These are phyloP conservation scores for Flaveria brownii DNA, from an alignment of 129 eudicot species.

Conservation along the genomic window DNA sequence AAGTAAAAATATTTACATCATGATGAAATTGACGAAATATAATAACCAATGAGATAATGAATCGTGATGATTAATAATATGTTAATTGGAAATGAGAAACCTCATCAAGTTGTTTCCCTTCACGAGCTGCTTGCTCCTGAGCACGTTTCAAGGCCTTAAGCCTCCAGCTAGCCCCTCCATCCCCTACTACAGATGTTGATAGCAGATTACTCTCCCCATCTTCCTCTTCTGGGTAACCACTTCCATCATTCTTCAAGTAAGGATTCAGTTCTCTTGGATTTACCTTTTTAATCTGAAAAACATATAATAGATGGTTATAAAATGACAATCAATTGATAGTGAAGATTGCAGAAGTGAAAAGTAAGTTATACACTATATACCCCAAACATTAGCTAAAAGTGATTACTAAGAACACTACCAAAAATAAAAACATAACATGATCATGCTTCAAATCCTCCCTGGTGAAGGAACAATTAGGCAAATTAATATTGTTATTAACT, in stretches of 20 bases:
- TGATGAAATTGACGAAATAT: not conserved
- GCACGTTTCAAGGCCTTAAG: conserved; percentile 92
- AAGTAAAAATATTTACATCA: conserved; percentile 21
- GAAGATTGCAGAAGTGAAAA: not conserved
- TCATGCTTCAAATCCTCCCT: not conserved
- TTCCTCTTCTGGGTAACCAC: conserved; percentile 80
- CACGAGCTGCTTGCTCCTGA: conserved; percentile 97
- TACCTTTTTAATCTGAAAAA: conserved; percentile 43
- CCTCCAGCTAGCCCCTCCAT: conserved; percentile 99
- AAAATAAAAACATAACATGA: not conserved
- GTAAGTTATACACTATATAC: not conserved
- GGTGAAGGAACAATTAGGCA: not conserved
- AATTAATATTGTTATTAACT: not conserved
- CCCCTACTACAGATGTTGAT: conserved; percentile 80
- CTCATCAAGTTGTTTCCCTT: conserved; percentile 77
- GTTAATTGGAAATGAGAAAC: conserved; percentile 36
- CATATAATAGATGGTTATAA: not conserved
- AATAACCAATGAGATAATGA: not conserved
- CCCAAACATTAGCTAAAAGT: not conserved
- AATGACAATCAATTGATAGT: not conserved
- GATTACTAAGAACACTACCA: not conserved
- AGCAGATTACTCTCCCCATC: conserved; percentile 46
- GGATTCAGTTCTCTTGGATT: conserved; percentile 92
- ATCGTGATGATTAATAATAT: not conserved
- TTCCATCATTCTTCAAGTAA: conserved; percentile 61